Evolutionary conservation across 2,329 filamentous ascomycete genomes (phyloP).

Genomic region (Grosmannia penicillata): DNA sequence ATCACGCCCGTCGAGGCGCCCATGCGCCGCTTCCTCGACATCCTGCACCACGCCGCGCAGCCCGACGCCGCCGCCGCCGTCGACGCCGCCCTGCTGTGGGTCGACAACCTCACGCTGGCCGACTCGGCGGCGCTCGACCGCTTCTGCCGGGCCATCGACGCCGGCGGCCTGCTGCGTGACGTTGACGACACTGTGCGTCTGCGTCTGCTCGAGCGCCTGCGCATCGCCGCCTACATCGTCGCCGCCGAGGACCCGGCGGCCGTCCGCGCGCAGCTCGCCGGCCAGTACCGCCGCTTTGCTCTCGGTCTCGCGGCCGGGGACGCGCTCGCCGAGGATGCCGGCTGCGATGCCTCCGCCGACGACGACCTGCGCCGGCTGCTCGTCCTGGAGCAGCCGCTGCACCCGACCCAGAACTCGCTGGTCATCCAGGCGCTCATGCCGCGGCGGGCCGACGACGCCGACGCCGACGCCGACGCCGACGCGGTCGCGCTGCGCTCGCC

Average conservation of each 20-base stretch:
- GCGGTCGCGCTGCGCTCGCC: no score
- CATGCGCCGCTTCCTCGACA: slow-evolving; percentile 30
- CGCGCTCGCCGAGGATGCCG: neutral
- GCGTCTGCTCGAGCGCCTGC: slow-evolving; percentile 5
- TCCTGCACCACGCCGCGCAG: slow-evolving; percentile 19
- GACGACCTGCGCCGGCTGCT: neutral
- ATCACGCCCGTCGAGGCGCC: slow-evolving; percentile 33
- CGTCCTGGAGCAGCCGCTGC: slow-evolving; percentile 30
- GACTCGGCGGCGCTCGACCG: slow-evolving; percentile 26
- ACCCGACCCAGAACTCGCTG: slow-evolving; percentile 43
- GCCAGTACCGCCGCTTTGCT: slow-evolving; percentile 12
- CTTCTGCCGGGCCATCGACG: slow-evolving; percentile 4
- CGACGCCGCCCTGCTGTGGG: slow-evolving; percentile 21
- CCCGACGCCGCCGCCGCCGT: slow-evolving; percentile 11
- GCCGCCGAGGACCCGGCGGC: slow-evolving; percentile 16
- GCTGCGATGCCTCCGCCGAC: neutral
- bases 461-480: neutral
- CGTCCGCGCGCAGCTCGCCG: slow-evolving; percentile 19
- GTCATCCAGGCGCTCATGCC: slow-evolving; percentile 24
- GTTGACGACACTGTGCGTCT: neutral
- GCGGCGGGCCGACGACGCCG: neutral
- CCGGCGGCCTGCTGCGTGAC: neutral
- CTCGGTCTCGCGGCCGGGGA: no score
- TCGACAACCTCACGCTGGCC: slow-evolving; percentile 31
- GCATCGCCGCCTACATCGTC: slow-evolving; percentile 12